phyloP scores from a whole-genome alignment of 768 basidiomycete genomes.

The Trametes cingulata region DNA sequence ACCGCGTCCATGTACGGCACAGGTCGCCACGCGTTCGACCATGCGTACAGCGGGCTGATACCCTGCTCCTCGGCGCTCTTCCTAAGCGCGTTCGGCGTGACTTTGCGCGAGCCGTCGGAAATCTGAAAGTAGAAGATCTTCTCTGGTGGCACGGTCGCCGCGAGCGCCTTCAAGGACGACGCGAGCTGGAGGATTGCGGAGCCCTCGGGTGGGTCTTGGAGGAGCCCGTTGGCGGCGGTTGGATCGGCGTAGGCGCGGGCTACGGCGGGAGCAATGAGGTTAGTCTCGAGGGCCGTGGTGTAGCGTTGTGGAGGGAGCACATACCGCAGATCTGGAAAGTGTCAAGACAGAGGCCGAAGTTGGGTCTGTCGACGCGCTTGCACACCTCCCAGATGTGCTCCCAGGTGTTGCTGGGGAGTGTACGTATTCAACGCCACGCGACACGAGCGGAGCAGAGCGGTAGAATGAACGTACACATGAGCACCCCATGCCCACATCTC shows the following conservation, averaged over 20 bases:
- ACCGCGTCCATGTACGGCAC: conserved; percentile 29
- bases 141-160: conserved; percentile 20
- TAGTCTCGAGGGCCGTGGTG: too few relatives aligned
- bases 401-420: conserved; percentile 30
- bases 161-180: conserved; percentile 26
- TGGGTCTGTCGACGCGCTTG: conserved; percentile 30
- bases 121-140: conserved; percentile 38
- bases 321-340: conserved; percentile 35
- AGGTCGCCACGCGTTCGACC: conserved; percentile 33
- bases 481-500: conserved; percentile 37
- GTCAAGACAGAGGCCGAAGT: conserved; percentile 36
- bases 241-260: conserved; percentile 32
- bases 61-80: conserved; percentile 26
- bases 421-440: too few relatives aligned
- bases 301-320: background rate
- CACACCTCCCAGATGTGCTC: conserved; percentile 35
- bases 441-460: background rate
- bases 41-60: conserved; percentile 30
- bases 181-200: conserved; percentile 21
- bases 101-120: conserved; percentile 30
- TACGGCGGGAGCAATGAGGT: background rate
- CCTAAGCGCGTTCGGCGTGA: conserved; percentile 20
- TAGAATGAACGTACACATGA: conserved; percentile 27
- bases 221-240: conserved; percentile 17
- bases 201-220: conserved; percentile 10